Base-by-base conservation (phyloP, 2,329 filamentous ascomycete species). In the Talaromyces islandicus region DNA sequence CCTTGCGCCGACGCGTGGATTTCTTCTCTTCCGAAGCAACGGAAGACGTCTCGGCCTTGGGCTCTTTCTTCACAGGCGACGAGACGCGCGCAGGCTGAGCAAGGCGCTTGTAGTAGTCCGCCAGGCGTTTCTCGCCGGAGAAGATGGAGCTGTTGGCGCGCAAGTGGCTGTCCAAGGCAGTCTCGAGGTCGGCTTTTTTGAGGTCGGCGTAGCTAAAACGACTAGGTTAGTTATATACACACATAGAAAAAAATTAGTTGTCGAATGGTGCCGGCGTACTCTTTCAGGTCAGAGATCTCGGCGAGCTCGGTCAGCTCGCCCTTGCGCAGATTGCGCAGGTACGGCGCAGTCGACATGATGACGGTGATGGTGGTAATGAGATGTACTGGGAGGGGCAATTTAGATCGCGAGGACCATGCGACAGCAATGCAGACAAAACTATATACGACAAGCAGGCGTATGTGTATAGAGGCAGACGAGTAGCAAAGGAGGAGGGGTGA, bases 291-390 rank as follows among this genome's bases (percentile, higher is more conserved):
- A 63, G 89, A 83, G 53, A 81, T 78, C 65, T 90, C 84, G 62
- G 91, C 90, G 63, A 95, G 81, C 64, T 90, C 88, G 67, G 85
- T 75, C 60, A 96, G 84, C 65, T 93, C 90, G 68, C 81, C 82
- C 82, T 96, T 96, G 80, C 89, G 88, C 83, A 94, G 89, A 74
- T 84, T 83, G 75, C 87, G 84, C 72, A 96, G 82, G 85, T 89
- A 96, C 67, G 86, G 85, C 71, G 88, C 85, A 66, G 77, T 78
- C 68, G 78, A 77, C 68, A 72, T 83, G 68, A 54, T 60, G 59
- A 51, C 54, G 52, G 50, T 27, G 21, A 24, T 21, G 41, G 38
- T 51, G 48, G 41, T 41, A 56, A 48, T 56, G 24, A 14, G 7
- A 0, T 29, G 68, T 63, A 60, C 57, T 56, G 53, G 25, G 48